phyloP scores from a whole-genome alignment of 257 asterid genomes.

The Penstemon newberryi region DNA sequence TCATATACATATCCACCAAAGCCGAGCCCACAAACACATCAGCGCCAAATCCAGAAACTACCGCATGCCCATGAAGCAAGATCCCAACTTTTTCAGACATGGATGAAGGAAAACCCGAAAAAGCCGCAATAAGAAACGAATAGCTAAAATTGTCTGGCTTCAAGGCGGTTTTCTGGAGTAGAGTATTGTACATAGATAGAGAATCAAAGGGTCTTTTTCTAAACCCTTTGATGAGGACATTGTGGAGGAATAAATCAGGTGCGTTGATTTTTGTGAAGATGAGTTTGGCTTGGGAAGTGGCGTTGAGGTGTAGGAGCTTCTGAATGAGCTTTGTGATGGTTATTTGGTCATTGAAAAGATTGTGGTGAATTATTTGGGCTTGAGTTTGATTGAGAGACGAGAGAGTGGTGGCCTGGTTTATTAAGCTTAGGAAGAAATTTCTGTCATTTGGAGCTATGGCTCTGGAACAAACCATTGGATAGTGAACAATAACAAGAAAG shows the following conservation, averaged over 20 bases:
- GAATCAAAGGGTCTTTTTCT: constrained; percentile 52
- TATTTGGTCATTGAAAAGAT: constrained; percentile 40
- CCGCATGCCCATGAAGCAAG: constrained; percentile 73
- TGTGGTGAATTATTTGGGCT: constrained; percentile 61
- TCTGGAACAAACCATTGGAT: constrained; percentile 52
- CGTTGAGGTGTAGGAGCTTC: constrained; percentile 55
- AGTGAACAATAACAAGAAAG: not conserved
- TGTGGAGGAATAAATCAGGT: constrained; percentile 81
- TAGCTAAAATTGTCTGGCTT: constrained; percentile 75
- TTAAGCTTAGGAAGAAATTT: constrained; percentile 49
- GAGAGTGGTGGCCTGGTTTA: constrained; percentile 45
- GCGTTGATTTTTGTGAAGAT: constrained; percentile 43
- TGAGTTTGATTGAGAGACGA: constrained; percentile 65
- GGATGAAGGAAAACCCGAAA: constrained; percentile 47
- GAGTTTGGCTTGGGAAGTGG: constrained; percentile 58
- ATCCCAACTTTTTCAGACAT: constrained; percentile 42
- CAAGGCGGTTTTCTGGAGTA: constrained; percentile 44
- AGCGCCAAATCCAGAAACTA: constrained; percentile 58
- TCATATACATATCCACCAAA: constrained; percentile 55
- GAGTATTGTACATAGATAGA: constrained; percentile 41
- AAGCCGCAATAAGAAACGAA: constrained; percentile 59
- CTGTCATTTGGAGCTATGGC: constrained; percentile 50
- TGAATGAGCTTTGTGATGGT: constrained; percentile 72
- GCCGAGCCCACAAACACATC: constrained; percentile 89
- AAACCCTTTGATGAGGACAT: constrained; percentile 74